A percentile compares a stretch with the other conserved stretches of the same genome.
These are phyloP conservation scores for Chloris gayana DNA, from an alignment of 176 grass and related monocot species.

Conservation along the genomic window DNA sequence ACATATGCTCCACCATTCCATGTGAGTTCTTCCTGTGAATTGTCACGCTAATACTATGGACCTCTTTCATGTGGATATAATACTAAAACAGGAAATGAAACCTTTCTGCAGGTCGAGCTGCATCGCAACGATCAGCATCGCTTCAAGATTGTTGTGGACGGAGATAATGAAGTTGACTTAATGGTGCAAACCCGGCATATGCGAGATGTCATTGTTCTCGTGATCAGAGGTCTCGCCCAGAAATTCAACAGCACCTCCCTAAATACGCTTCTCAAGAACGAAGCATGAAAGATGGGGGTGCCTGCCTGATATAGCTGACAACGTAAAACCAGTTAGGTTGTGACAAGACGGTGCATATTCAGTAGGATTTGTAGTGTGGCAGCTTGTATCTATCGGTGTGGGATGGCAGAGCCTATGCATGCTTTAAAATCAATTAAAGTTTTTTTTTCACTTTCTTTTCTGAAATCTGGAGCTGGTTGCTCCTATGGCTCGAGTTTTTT, in stretches of 20 bases:
- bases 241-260: constrained; percentile 98
- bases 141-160: constrained; percentile 91
- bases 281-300: constrained; percentile 44
- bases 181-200: constrained; percentile 84
- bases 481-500: background rate
- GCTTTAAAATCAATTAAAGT: background rate
- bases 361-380: constrained; percentile 44
- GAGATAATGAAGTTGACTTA: constrained; percentile 73
- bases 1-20: constrained; percentile 90
- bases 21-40: constrained; percentile 46
- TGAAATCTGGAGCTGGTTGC: constrained; percentile 23
- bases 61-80: background rate
- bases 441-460: background rate
- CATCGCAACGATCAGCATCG: constrained; percentile 81
- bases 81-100: constrained; percentile 20
- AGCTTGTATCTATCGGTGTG: constrained; percentile 24
- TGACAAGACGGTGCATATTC: constrained; percentile 43
- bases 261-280: constrained; percentile 85
- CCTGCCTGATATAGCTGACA: background rate
- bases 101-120: constrained; percentile 80
- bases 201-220: constrained; percentile 76
- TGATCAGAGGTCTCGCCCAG: constrained; percentile 85
- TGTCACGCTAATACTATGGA: background rate
- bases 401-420: background rate
- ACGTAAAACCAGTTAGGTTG: constrained; percentile 14